A percentile compares a stretch with the other conserved stretches of the same genome.
Evolutionary conservation across 345 rosid genomes (phyloP).

Genomic region (Pelargonium nanum): DNA sequence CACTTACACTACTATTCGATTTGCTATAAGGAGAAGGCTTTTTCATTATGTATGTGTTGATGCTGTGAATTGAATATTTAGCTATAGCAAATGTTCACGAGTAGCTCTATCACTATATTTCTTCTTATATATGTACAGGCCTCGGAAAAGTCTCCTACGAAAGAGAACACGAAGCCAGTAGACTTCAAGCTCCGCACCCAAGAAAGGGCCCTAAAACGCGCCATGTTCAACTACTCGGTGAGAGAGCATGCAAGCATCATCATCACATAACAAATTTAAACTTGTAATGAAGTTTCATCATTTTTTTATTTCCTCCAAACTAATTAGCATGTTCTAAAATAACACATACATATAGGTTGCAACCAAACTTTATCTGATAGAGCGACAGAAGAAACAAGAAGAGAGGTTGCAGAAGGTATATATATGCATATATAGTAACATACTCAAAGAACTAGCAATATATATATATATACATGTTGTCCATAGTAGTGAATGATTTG

Average conservation of each 20-base stretch:
- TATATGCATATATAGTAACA: background rate
- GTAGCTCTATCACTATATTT: too few relatives aligned
- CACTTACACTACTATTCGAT: too few relatives aligned
- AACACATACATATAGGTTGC: slow-evolving; percentile 41
- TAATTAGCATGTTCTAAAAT: background rate
- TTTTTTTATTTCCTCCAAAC: background rate
- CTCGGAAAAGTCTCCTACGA: slow-evolving; percentile 26
- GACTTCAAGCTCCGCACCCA: slow-evolving; percentile 70
- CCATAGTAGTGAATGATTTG: background rate
- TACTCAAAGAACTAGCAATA: background rate
- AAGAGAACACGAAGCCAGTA: slow-evolving; percentile 57
- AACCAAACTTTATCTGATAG: slow-evolving; percentile 48
- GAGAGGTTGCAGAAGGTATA: slow-evolving; percentile 58
- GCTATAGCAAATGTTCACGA: too few relatives aligned
- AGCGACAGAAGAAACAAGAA: slow-evolving; percentile 45
- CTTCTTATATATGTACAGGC: slow-evolving; percentile 22
- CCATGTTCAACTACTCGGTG: slow-evolving; percentile 77
- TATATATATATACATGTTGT: background rate
- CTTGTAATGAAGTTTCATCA: background rate
- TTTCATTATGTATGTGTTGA: background rate
- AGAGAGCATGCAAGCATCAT: slow-evolving; percentile 3
- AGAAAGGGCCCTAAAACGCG: slow-evolving; percentile 71
- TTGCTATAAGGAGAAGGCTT: background rate
- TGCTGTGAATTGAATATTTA: background rate
- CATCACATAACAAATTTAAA: background rate